Base-by-base conservation (phyloP, 2,329 filamentous ascomycete species). In the Verticillium albo-atrum region DNA sequence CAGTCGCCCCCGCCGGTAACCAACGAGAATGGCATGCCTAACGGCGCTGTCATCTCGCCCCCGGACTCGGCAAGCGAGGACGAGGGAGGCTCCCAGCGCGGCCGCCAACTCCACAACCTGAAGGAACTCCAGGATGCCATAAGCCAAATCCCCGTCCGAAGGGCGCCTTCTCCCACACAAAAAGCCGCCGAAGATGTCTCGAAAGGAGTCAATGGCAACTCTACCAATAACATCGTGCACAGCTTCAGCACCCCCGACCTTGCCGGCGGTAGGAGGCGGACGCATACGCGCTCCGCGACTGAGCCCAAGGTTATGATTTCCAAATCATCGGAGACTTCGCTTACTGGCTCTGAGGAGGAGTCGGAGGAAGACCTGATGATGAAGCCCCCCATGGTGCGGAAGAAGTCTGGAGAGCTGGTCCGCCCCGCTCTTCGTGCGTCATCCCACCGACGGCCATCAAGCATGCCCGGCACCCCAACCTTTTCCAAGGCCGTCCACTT, bases 401-500 rank as follows among this genome's bases (percentile, higher is more conserved):
- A 99, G 80, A 99, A 99, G 82, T 98, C 95, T 42, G 95, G 95
- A 34, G 95, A 99, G 76, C 83, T 99, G 35, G 95, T 99, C 60
- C 89, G 95, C 67, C 95, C 95, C 14, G 95, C 95, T 23, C 83
- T 99, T 56, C 88, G 95, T 56, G 87, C 89, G 42, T 81, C 91
- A 14, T 90, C 90, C n/a, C 84, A 85, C 64, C 84, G 91, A 64
- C 86, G 95, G 60, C 94, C 94, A 1, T 96, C 91, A 3, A 98
- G 94, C 77, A 96, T 98, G 91, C 95, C 95, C 9, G 95, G 95
- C 58, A 99, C 95, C 0, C 95, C 95, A 0, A 95, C 94, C 9
- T 98, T 94, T 71, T 90, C 89, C 66, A 99, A 99, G 75, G 92
- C 91, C 14, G 95, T 99, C n/a, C 95, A 99, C 75, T 99, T 99